Percentiles rank a stretch among this genome's conserved stretches.
These are phyloP conservation scores for Colletotrichum chlorophyti DNA, from an alignment of 2,329 filamentous ascomycete genomes.

Conservation along the genomic window DNA sequence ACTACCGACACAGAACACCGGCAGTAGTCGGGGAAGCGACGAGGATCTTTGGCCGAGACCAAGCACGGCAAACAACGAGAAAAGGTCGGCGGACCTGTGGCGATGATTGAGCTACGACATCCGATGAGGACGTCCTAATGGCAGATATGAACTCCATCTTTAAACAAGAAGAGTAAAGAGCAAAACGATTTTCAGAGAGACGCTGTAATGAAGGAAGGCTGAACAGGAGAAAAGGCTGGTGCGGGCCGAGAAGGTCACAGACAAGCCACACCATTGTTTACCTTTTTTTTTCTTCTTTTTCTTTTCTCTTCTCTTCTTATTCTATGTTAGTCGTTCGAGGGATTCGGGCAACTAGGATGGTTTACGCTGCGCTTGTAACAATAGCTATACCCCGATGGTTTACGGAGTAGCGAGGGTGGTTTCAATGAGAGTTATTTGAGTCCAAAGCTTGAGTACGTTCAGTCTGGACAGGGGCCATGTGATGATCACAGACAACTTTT, in stretches of 20 bases:
- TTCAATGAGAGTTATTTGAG: too few relatives aligned
- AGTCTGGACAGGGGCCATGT: too few relatives aligned
- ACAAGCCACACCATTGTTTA: too few relatives aligned
- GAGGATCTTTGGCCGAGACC: slow-evolving; percentile 43
- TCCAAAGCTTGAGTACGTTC: too few relatives aligned
- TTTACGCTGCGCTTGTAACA: neutral
- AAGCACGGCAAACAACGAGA: slow-evolving; percentile 26
- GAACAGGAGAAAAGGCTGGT: neutral
- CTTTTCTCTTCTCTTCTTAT: too few relatives aligned
- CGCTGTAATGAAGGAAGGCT: neutral
- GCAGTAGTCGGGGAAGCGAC: slow-evolving; percentile 27
- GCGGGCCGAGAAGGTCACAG: neutral
- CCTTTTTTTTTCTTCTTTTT: neutral
- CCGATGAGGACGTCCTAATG: neutral
- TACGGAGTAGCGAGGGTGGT: neutral
- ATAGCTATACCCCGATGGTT: slow-evolving; percentile 8
- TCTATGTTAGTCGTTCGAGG: neutral
- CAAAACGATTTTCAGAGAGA: neutral
- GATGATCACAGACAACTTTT: too few relatives aligned
- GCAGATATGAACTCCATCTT: neutral
- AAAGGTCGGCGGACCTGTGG: slow-evolving; percentile 23
- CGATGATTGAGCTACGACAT: neutral
- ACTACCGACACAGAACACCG: slow-evolving; percentile 46
- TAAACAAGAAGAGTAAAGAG: neutral
- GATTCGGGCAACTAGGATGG: neutral